Percentiles rank a stretch among this genome's conserved stretches.
Evolutionary conservation across 768 basidiomycete species (phyloP).

Genomic region (Pleurotus citrinopileatus): DNA sequence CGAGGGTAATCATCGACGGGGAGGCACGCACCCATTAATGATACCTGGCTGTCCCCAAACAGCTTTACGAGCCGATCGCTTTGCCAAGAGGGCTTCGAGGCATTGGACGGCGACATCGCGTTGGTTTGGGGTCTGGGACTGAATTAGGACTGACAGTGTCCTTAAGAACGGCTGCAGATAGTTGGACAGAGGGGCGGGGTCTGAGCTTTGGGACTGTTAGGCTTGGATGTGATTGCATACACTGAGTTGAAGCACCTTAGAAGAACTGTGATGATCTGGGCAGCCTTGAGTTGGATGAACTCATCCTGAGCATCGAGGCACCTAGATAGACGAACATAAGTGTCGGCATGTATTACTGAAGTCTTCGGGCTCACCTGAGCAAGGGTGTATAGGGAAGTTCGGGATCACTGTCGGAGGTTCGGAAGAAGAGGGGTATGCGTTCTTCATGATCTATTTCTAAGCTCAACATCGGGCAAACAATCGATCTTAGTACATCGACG

Average conservation of each 20-base stretch:
- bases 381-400: constrained; percentile 80
- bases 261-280: constrained; percentile 85
- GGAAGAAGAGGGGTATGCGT: constrained; percentile 73
- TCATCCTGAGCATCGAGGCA: constrained; percentile 81
- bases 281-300: constrained; percentile 89
- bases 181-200: constrained; percentile 43
- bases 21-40: constrained; percentile 54
- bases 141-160: constrained; percentile 58
- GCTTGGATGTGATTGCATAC: constrained; percentile 7
- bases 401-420: constrained; percentile 58
- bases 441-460: constrained; percentile 73
- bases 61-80: constrained; percentile 74
- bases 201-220: constrained; percentile 35
- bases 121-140: constrained; percentile 53
- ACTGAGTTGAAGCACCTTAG: constrained; percentile 53
- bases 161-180: constrained; percentile 61
- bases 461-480: background rate
- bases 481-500: constrained; percentile 17
- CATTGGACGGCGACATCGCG: constrained; percentile 92
- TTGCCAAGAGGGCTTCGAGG: constrained; percentile 78
- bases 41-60: constrained; percentile 78
- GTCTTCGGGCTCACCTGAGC: constrained; percentile 51
- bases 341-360: background rate
- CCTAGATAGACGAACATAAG: constrained; percentile 44
- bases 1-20: background rate